These are phyloP conservation scores for Xerocomus alliaceus DNA, from an alignment of 1,284 basidiomycete genomes.

Conservation along the genomic window DNA sequence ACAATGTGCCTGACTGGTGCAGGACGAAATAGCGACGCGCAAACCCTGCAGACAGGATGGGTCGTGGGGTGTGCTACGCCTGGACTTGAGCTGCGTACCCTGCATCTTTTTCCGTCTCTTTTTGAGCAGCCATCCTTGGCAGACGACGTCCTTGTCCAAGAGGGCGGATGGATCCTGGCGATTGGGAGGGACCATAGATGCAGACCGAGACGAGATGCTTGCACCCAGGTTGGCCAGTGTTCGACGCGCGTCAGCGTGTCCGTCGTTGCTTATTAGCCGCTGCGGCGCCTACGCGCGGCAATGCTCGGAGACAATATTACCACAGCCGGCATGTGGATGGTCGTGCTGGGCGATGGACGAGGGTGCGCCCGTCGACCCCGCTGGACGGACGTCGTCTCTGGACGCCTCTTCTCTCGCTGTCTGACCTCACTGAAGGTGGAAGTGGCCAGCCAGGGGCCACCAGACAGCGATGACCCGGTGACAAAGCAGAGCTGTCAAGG, in stretches of 20 bases:
- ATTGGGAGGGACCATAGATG: conserved; percentile 5
- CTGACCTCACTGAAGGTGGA: neutral
- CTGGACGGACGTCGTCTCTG: conserved; percentile 7
- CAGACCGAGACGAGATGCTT: neutral
- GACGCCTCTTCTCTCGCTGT: conserved; percentile 18
- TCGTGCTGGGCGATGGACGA: too few species aligned
- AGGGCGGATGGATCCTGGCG: conserved; percentile 4
- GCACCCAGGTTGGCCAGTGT: neutral
- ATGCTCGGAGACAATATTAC: conserved; percentile 20
- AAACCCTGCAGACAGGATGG: conserved; percentile 61
- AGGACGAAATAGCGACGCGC: conserved; percentile 81
- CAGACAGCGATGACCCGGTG: too few species aligned
- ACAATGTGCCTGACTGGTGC: conserved; percentile 68
- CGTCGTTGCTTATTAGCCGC: neutral
- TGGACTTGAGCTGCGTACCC: conserved; percentile 50
- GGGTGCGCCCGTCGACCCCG: neutral
- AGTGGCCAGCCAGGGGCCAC: neutral
- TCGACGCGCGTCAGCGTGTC: conserved; percentile 9
- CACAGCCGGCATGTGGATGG: too few species aligned
- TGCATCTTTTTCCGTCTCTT: conserved; percentile 86
- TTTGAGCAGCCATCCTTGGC: conserved; percentile 81
- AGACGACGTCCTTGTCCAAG: conserved; percentile 47
- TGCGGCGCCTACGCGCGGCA: conserved; percentile 9
- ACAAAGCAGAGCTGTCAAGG: conserved; percentile 16
- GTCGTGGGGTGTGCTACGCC: conserved; percentile 7